Evolutionary conservation across 208 protist genomes (phyloP).

Genomic region (Acanthamoeba royreba): DNA sequence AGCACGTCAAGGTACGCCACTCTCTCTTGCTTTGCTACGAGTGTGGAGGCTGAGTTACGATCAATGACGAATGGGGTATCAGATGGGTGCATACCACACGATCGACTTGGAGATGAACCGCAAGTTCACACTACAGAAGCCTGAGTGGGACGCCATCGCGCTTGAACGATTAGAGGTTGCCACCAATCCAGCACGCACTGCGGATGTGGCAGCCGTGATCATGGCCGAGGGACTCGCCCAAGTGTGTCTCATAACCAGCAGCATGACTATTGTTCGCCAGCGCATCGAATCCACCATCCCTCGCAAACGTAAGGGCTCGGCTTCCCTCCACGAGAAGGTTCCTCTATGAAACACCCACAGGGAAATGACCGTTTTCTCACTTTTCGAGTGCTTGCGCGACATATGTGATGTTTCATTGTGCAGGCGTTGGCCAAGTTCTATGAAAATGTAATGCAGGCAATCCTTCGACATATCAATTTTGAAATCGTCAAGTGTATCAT

Average conservation of each 20-base stretch:
- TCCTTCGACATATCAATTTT: constrained; percentile 90
- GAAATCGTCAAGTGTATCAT: constrained; percentile 91
- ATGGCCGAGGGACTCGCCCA: constrained; percentile 92
- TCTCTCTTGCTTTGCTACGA: not conserved
- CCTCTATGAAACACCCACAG: not conserved
- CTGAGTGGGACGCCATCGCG: constrained; percentile 86
- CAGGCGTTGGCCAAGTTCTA: constrained; percentile 91
- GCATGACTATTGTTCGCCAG: constrained; percentile 89
- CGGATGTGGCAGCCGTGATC: constrained; percentile 92
- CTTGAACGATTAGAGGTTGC: constrained; percentile 70
- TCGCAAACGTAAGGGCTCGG: constrained; percentile 68
- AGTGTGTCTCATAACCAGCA: constrained; percentile 89
- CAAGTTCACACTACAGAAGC: constrained; percentile 90
- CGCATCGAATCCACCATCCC: constrained; percentile 80
- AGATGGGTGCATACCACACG: constrained; percentile 89
- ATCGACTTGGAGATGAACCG: constrained; percentile 88
- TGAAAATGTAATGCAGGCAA: constrained; percentile 86
- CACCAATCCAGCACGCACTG: constrained; percentile 60
- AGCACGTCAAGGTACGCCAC: constrained; percentile 79
- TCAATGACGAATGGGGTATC: not conserved
- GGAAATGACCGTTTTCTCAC: not conserved
- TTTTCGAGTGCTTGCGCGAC: not conserved
- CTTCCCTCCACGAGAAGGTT: constrained; percentile 74
- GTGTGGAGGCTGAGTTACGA: not conserved
- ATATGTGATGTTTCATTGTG: not conserved